Evolutionary conservation across 371 early-diverging fungal genomes (phyloP).

Genomic region (Syncephalastrum sp.): DNA sequence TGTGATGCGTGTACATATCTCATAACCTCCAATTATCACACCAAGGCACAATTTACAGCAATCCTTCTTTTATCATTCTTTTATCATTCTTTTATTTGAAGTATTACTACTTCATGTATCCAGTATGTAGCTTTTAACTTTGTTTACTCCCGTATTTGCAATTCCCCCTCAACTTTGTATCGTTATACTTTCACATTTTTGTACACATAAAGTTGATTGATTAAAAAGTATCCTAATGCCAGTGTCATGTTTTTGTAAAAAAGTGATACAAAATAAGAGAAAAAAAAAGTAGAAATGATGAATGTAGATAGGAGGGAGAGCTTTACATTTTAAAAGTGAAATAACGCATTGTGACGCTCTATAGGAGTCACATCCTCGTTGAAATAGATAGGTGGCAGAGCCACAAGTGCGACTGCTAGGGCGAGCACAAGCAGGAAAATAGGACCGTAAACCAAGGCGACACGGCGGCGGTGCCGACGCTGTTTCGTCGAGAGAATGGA

Average conservation of each 20-base stretch:
- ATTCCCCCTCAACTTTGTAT: too few relatives aligned
- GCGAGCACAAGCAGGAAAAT: slow-evolving; percentile 57
- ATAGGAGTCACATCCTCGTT: slow-evolving; percentile 4
- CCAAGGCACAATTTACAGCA: not conserved
- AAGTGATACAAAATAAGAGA: not conserved
- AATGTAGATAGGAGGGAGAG: not conserved
- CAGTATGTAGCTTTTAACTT: too few relatives aligned
- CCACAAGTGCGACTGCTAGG: slow-evolving; percentile 14
- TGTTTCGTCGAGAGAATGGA: slow-evolving; percentile 74
- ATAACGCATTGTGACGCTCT: too few relatives aligned
- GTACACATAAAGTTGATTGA: too few relatives aligned
- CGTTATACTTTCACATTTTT: too few relatives aligned
- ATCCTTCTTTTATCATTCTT: not conserved
- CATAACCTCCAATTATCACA: too few relatives aligned
- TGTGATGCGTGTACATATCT: slow-evolving; percentile 6
- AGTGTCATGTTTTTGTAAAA: not conserved
- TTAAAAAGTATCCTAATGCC: too few relatives aligned
- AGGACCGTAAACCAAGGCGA: slow-evolving; percentile 62
- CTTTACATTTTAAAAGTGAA: slow-evolving; percentile 1
- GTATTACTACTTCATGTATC: too few relatives aligned
- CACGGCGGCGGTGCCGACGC: slow-evolving; percentile 56
- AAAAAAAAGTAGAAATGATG: not conserved
- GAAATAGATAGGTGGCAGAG: slow-evolving; percentile 16
- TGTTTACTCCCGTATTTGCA: too few relatives aligned
- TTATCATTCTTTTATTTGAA: not conserved